Evolutionary conservation across 805 yeast species (phyloP).

Genomic region (Lipomyces yamanashiensis): DNA sequence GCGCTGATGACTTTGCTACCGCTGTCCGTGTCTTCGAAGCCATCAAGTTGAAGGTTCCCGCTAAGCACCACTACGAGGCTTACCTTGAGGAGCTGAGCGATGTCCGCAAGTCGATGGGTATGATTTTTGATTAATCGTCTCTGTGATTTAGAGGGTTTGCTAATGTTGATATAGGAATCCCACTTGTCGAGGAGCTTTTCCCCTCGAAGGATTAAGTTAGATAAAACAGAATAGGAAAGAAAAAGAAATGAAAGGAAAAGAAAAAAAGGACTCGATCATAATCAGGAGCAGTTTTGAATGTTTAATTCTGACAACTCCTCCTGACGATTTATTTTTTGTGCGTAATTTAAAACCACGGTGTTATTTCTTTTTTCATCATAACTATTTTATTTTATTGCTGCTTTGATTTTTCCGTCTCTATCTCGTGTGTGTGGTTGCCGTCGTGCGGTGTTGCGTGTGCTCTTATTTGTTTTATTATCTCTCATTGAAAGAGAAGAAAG

Average conservation of each 20-base stretch:
- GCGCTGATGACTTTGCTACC: conserved; percentile 98
- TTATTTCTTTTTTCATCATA: background rate
- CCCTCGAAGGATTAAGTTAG: conserved; percentile 36
- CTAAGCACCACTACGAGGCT: conserved; percentile 90
- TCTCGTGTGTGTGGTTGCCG: background rate
- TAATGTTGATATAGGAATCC: conserved; percentile 49
- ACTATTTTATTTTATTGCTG: background rate
- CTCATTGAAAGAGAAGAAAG: no score
- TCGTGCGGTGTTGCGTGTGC: no score
- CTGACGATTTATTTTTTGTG: no score
- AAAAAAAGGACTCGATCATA: background rate
- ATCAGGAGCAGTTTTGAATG: background rate
- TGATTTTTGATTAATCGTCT: background rate
- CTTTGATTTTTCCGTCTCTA: no score
- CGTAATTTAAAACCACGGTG: background rate
- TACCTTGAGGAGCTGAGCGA: conserved; percentile 93
- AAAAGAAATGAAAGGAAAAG: background rate
- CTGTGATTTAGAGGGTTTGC: background rate
- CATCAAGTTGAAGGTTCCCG: conserved; percentile 93
- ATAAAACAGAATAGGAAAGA: conserved; percentile 2
- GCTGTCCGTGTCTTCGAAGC: conserved; percentile 92
- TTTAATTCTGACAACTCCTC: no score
- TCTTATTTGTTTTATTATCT: no score
- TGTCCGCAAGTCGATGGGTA: conserved; percentile 86
- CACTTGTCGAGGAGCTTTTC: conserved; percentile 88